Conservation (phyloP, 345 rosid genomes). For the Syzygium oleosum region DNA sequence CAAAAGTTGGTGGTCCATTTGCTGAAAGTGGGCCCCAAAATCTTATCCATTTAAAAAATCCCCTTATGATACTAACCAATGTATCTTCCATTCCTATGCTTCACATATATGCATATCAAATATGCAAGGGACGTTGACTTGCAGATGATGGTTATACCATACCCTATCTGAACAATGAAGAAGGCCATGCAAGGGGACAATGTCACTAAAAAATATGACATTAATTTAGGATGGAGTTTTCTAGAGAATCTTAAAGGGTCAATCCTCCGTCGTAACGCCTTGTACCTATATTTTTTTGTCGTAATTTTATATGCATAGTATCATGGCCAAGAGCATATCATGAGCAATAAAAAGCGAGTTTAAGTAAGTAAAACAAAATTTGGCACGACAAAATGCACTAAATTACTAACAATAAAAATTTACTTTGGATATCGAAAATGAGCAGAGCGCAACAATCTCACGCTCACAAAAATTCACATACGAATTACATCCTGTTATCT, state of each 20-base stretch:
- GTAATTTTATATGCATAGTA: not conserved
- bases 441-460: not conserved
- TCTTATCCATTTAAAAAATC: not conserved
- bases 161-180: not conserved
- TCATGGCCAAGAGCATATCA: not conserved
- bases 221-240: not conserved
- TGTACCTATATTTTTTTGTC: not conserved
- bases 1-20: not conserved
- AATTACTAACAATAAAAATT: not conserved
- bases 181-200: not conserved
- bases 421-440: not conserved
- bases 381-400: not conserved
- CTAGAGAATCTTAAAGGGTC: not conserved
- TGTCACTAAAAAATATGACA: not conserved
- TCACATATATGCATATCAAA: not conserved
- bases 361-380: not conserved
- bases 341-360: not conserved
- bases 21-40: not conserved
- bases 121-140: not conserved
- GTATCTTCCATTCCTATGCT: not conserved
- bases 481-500: not conserved
- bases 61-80: not conserved
- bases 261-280: not conserved
- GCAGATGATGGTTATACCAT: not conserved
- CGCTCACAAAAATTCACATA: not conserved